Base-by-base conservation (phyloP, 805 yeast species). In the Wickerhamomyces queroliae region DNA sequence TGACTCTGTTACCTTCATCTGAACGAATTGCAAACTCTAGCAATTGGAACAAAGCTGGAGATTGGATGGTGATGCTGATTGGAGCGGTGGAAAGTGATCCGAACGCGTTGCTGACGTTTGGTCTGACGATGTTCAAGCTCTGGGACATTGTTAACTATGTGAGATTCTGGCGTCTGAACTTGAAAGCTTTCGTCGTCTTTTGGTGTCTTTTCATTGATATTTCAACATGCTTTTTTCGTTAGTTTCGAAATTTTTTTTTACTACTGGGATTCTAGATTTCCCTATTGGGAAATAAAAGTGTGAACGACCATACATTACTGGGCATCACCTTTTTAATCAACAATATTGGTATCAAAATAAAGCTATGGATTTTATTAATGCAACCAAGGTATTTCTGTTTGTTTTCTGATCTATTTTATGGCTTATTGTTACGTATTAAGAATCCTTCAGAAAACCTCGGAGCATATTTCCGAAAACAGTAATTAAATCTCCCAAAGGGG, bases 1-100 rank as follows among this genome's bases (percentile, higher is more conserved):
- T 80, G 44, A 83, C 76, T 59, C 93, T 74, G 47, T 68, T 65
- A 47, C 73, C 75, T 58, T 67, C 69, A 61, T 65, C 77, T 36
- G 76, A 62, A 63, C 84, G 72, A 41, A 76, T 66, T 20, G 80
- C 67, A 46, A 85, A 80, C 58, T 87, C 93, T 45, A 88, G 70
- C 42, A 88, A 73, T 60, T 81, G 84, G 63, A 88, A 75, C 38
- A 83, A 67, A 5, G 93, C 91, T 38, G 86, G 70, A 4, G 87
- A 72, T 56, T 80, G 80, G 44, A 83, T 72, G 38, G 65, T 66
- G 42, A 81, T 79, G 37, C 63, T 66, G 40, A 78, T 63, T 17
- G 85, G 76, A 3, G 65, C 45, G 8, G 58, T 53, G 13, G 62
- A 47, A 9, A 47, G 34, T 3, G 70, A 44, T 8, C 52, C 56